A percentile compares a stretch with the other conserved stretches of the same genome.
Conservation (phyloP, 352 stramenopile genomes). For the Pythium sp. region DNA sequence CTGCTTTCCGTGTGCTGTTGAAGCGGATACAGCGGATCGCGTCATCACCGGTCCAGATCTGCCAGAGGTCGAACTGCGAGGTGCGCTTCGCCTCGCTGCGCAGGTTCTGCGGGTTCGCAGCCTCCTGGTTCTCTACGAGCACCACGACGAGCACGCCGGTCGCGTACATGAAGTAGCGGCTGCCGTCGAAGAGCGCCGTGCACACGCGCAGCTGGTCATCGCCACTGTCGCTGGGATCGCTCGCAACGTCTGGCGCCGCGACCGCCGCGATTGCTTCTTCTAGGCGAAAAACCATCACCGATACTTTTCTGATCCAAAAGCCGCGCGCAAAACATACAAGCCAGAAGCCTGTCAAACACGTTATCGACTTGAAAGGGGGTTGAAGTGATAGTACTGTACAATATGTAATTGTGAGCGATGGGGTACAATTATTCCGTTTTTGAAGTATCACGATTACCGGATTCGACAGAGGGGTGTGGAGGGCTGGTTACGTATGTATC, state of each 20-base stretch:
- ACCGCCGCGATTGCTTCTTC: slow-evolving; percentile 38
- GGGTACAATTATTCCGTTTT: no score
- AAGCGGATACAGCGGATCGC: slow-evolving; percentile 50
- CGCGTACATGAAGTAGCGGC: slow-evolving; percentile 60
- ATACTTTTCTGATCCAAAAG: background rate
- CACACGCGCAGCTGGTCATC: slow-evolving; percentile 27
- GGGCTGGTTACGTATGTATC: no score
- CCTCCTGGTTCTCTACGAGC: slow-evolving; percentile 40
- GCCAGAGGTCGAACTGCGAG: slow-evolving; percentile 66
- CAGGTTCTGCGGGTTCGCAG: slow-evolving; percentile 10
- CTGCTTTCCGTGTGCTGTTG: slow-evolving; percentile 47
- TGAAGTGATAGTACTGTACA: no score
- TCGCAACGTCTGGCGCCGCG: slow-evolving; percentile 30
- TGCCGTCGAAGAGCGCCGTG: slow-evolving; percentile 42
- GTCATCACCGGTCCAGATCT: slow-evolving; percentile 57
- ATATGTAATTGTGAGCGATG: no score
- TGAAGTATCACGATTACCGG: no score
- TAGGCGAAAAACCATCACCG: slow-evolving; percentile 16
- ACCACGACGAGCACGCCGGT: slow-evolving; percentile 59
- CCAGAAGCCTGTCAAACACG: no score
- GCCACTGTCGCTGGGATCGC: background rate
- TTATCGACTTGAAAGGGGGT: no score
- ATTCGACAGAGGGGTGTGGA: no score
- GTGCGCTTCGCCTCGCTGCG: slow-evolving; percentile 23
- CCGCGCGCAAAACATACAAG: background rate